Evolutionary conservation across 257 asterid species (phyloP).

Genomic region (Solanum habrochaites): DNA sequence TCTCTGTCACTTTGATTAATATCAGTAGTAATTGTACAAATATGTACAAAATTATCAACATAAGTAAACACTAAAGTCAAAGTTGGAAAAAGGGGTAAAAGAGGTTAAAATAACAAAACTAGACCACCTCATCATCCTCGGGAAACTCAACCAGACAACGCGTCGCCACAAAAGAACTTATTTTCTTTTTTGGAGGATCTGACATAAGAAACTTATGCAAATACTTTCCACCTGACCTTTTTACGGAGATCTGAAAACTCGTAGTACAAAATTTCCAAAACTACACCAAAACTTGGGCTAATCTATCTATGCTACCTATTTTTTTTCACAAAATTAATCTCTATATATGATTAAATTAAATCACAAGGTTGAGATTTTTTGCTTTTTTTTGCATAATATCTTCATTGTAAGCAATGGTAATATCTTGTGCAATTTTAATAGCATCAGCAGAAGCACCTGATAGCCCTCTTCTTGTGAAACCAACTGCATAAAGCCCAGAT

Average conservation of each 20-base stretch:
- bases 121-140: not conserved
- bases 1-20: not conserved
- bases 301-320: not conserved
- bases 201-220: not conserved
- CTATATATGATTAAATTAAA: not conserved
- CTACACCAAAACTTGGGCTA: not conserved
- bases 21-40: not conserved
- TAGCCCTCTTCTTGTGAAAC: constrained; percentile 8
- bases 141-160: not conserved
- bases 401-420: not conserved
- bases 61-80: not conserved
- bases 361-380: constrained; percentile 11
- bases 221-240: not conserved
- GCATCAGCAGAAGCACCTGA: constrained; percentile 15
- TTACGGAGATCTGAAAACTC: not conserved
- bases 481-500: constrained; percentile 9
- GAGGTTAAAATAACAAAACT: not conserved
- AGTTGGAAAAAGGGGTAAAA: not conserved
- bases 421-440: constrained; percentile 5
- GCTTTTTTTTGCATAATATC: constrained; percentile 6
- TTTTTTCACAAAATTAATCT: not conserved
- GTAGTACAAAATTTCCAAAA: not conserved
- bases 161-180: not conserved
- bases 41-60: not conserved
- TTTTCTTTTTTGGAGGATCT: too few species aligned